Base-by-base conservation (phyloP, 2,329 filamentous ascomycete species). In the Orbilia javanica region DNA sequence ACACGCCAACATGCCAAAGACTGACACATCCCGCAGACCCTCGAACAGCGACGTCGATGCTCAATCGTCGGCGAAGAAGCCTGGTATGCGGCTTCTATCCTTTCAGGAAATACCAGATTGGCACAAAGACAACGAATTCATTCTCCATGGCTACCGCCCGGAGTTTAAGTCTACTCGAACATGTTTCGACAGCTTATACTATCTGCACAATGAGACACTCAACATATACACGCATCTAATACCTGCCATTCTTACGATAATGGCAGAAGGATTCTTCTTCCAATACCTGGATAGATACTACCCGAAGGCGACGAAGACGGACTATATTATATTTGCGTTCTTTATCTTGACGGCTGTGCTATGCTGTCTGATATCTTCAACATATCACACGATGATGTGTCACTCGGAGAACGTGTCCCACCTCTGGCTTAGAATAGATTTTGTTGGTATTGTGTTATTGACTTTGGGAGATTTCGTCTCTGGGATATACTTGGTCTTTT, bases 171-270 rank as follows among this genome's bases (percentile, higher is more conserved):
- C 86, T 0, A 80, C 80, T 13, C 65, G 55, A 1, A 79, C 73
- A 6, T 87, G 83, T 77, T 80, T 87, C 65, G 67, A 80, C 15
- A 87, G 86, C 79, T 84, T 83, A 82, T 71, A 80, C 3, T 85
- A 86, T 80, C 75, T 85, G 11, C 85, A 86, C 81, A 86, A 86
- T 76, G 85, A 86, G 80, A 82, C 84, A 0, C 79, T 83, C 80
- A 86, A 86, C 76, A 86, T 86, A 55, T 85, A 83, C 79, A 84
- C 85, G 15, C 85, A 86, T 80, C 82, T 88, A 3, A 79, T 88
- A 1, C 86, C 87, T 0, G 85, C 83, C 10, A 46, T 86, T 1
- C 20, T 83, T 22, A 83, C 84, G 62, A 65, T 84, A n/a, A 44
- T 84, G 5, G 81, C 82, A 22, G 82, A 85, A 74, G 78, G 73